A percentile compares a stretch with the other conserved stretches of the same genome.
Evolutionary conservation across 768 basidiomycete species (phyloP).

Genomic region (Boletus speciosus): DNA sequence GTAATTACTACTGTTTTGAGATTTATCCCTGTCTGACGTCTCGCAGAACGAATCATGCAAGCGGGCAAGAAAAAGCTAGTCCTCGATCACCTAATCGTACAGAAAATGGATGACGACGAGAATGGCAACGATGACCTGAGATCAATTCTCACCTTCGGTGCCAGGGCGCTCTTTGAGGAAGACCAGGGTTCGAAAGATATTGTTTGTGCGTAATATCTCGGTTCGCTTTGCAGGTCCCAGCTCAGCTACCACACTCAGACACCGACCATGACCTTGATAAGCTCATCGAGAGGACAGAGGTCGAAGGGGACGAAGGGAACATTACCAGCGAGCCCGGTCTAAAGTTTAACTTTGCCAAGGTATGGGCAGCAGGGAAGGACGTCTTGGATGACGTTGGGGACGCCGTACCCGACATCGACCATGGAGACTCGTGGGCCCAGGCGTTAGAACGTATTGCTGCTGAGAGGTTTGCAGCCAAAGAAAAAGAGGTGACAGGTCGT

Average conservation of each 20-base stretch:
- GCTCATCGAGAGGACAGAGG: constrained; percentile 82
- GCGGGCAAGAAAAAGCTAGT: constrained; percentile 94
- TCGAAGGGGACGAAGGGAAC: constrained; percentile 58
- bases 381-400: constrained; percentile 65
- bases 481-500: constrained; percentile 60
- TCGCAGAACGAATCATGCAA: constrained; percentile 82
- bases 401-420: constrained; percentile 41
- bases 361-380: constrained; percentile 84
- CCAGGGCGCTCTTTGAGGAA: constrained; percentile 77
- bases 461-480: constrained; percentile 39
- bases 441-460: constrained; percentile 52
- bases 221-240: background rate
- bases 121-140: constrained; percentile 76
- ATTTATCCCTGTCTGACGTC: constrained; percentile 3
- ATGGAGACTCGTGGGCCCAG: constrained; percentile 79
- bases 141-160: constrained; percentile 87
- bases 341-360: constrained; percentile 84
- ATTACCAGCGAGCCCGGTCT: constrained; percentile 48
- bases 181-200: constrained; percentile 61
- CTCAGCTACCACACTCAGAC: constrained; percentile 41
- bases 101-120: constrained; percentile 89
- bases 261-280: constrained; percentile 79
- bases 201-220: constrained; percentile 45
- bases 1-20: constrained; percentile 33
- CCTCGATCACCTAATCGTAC: constrained; percentile 91